Evolutionary conservation across 1,139 yeast genomes (phyloP), one percentile per base, ranked within the genome.

Genomic region (Wickerhamomyces sp.): DNA sequence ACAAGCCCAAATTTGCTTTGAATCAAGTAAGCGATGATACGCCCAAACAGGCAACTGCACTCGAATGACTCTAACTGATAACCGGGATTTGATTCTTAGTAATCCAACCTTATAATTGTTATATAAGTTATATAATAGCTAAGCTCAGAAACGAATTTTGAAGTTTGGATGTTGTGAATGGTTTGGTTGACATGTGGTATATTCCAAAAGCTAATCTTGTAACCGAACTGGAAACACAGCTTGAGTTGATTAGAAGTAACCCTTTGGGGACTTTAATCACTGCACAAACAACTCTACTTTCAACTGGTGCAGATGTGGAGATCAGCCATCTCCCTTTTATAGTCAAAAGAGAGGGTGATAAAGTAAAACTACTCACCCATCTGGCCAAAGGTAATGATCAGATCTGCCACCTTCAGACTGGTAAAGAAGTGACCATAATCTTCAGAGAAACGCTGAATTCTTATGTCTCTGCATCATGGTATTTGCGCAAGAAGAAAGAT

Each of bases 281-380:
- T 8, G 50, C 58, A 56, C 24, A 68, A 60, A 25, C 48, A 9
- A 33, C 47, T 3, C 41, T 41, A 16, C 34, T 42, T 19, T 43
- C 51, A 9, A 40, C 39, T 10, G 39, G 36, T 3, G 21, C 40
- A 13, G 68, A 67, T 4, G 50, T 72, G 3, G 64, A 70, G 34
- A 81, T 82, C 14, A 78, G 77, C 47, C 86, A 80, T 50, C 54
- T 79, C 29, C 88, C 88, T 1, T 79, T 80, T 48, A 59, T 67
- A 29, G 54, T 74, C 24, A 60, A 65, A 19, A 59, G 53, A 7
- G 68, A 61, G 54, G 59, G 63, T 6, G 78, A 72, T 16, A 66
- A 67, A 43, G 59, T 61, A 35, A 59, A 57, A 32, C 63, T 81
- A 20, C 66, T 70, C 21, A 83, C 82, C 0, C 89, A 81, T 54